Percentiles rank a stretch among this genome's conserved stretches.
Evolutionary conservation across 306 rosid species (phyloP).

Genomic region (Boehmeria nivea): DNA sequence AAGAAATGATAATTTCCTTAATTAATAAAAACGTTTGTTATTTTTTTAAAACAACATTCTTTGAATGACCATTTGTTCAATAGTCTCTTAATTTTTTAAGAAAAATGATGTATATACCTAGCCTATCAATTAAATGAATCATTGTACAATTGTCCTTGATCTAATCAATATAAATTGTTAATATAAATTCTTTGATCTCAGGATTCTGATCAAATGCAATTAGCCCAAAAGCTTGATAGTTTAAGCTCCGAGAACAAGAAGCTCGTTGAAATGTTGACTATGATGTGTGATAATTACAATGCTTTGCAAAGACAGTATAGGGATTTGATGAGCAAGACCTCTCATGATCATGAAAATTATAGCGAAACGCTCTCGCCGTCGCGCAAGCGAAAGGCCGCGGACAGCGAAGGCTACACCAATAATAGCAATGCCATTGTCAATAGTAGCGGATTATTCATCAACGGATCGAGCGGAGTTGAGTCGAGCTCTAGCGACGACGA

Average conservation of each 20-base stretch:
- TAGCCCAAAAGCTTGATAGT: slow-evolving; percentile 50
- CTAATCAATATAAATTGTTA: too few species aligned
- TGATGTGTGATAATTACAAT: slow-evolving; percentile 38
- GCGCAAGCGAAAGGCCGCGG: slow-evolving; percentile 49
- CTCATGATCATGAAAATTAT: slow-evolving; percentile 30
- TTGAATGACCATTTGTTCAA: too few species aligned
- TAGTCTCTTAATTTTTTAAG: too few species aligned
- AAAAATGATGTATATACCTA: too few species aligned
- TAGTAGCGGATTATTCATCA: slow-evolving; percentile 6
- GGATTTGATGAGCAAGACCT: slow-evolving; percentile 22
- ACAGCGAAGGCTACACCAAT: slow-evolving; percentile 15
- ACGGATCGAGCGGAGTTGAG: slow-evolving; percentile 24
- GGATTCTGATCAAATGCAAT: slow-evolving; percentile 7
- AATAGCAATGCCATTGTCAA: not conserved
- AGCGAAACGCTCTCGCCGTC: slow-evolving; percentile 1
- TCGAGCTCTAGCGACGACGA: slow-evolving; percentile 47
- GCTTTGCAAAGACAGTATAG: slow-evolving; percentile 36
- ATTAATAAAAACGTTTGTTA: too few species aligned
- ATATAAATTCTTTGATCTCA: too few species aligned
- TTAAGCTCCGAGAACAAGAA: slow-evolving; percentile 54
- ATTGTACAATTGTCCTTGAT: too few species aligned
- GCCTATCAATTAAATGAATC: too few species aligned
- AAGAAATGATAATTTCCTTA: too few species aligned
- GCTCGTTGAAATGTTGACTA: slow-evolving; percentile 36
- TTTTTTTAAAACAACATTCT: too few species aligned